Evolutionary conservation across 2,329 filamentous ascomycete species (phyloP), one percentile per base, ranked within the genome.

Genomic region (Sclerotinia spermophila): DNA sequence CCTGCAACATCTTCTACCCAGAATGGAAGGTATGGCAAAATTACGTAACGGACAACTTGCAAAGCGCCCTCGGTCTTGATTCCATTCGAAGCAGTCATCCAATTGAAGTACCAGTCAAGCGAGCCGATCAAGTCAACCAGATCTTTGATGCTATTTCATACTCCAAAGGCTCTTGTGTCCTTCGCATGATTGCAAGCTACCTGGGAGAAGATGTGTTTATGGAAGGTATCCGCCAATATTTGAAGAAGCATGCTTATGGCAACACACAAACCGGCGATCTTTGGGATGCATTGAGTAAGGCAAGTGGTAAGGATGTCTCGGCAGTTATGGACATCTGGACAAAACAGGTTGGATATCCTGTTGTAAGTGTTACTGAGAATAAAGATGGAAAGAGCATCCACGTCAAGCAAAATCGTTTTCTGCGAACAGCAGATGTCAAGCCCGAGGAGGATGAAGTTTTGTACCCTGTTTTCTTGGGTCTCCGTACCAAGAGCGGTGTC

Each of bases 91-190:
- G 94, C 87, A 97, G 93, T 78, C 95, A 98, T 81, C 95, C 95
- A 8, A 97, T 98, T 71, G 95, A 98, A 81, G 94, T 97, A 0
- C 95, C 95, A 1, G 94, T 98, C 74, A 97, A 97, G 86, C 90
- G 92, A 71, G 94, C 94, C 40, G 94, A 97, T 76, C 94, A 98
- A 82, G 94, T 98, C 80, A 97, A 97, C 82, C 94, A 98, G 83
- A 98, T 98, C 76, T 98, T 98, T 77, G 95, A 98, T 79, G 93
- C 94, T 73, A 98, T 98, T 75, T 97, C 95, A 1, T 98, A 98
- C 82, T 94, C 93, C 70, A 98, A 98, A 84, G 95, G 95, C 27
- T 97, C 94, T 17, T 97, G 94, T 77, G 94, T 98, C 45, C 86
- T 98, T 72, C 92, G 95, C 79, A 98, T 98, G 95, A 94, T 98